Percentiles rank a stretch among this genome's conserved stretches.
Evolutionary conservation across 441 rosid genomes (phyloP).

Genomic region (Lepidium campestre): DNA sequence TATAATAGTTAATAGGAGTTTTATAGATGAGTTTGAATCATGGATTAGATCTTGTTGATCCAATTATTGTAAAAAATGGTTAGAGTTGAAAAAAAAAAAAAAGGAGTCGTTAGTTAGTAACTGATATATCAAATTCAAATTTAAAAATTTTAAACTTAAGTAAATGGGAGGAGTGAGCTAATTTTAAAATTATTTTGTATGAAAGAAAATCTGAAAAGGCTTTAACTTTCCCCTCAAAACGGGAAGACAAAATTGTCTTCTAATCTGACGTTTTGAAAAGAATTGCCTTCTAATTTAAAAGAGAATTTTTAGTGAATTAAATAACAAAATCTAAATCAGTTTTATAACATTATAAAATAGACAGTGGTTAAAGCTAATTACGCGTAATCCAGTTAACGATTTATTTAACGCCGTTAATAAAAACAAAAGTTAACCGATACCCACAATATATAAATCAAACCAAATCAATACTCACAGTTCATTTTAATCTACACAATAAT

Average conservation of each 20-base stretch:
- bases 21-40: too few species aligned
- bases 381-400: background rate
- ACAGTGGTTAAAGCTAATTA: conserved; percentile 1
- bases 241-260: conserved; percentile 25
- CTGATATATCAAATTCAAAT: conserved; percentile 5
- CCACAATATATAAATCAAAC: background rate
- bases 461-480: background rate
- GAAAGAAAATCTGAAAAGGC: conserved; percentile 10
- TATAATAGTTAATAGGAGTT: too few species aligned
- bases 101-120: background rate
- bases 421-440: background rate
- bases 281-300: conserved; percentile 6
- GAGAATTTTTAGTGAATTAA: background rate
- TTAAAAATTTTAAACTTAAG: conserved; percentile 8
- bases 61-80: too few species aligned
- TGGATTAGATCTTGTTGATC: too few species aligned
- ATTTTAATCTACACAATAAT: background rate
- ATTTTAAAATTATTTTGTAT: background rate
- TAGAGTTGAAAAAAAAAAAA: background rate
- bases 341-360: conserved; percentile 9
- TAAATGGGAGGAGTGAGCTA: background rate
- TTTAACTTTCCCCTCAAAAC: conserved; percentile 23
- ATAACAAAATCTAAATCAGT: background rate
- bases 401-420: conserved; percentile 8
- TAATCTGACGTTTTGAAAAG: conserved; percentile 11